Base-by-base conservation (phyloP, 2,329 filamentous ascomycete species). In the Colletotrichum siamense region DNA sequence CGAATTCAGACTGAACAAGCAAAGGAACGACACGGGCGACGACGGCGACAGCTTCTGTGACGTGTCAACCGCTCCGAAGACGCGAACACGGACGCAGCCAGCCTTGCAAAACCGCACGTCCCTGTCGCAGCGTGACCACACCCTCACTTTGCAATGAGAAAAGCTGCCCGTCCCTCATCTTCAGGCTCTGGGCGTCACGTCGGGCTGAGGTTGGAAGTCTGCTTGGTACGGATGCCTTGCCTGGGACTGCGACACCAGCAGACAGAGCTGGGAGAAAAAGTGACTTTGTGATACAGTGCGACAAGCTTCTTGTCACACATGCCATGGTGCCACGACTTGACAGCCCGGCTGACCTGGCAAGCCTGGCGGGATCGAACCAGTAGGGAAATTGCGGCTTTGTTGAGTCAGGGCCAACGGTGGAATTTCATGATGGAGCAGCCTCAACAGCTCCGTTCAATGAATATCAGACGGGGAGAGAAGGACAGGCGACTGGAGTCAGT, bases 331-430 rank as follows among this genome's bases (percentile, higher is more conserved):
- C 57, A 39, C 63, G 26, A 30, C 24, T 13, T 28, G 73, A 62
- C 69, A 67, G 55, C 62, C 24, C 52, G 73, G 73, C 32, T 26
- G 66, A 64, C 69, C 73, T 73, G 69, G 69, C 73, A 67, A 13
- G 34, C 36, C 24, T 63, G 4, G 39, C 24, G 57, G 59, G 30
- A 36, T 64, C 57, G 36, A 61, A 32, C 30, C 30, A 15, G 57
- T 34, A 74, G 57, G 55, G 55, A 73, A 30, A 64, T 30, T 24
- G 34, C n/a, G 57, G 28, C n/a, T 24, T 13, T 16, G 18, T 59
- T 44, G 71, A 65, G 39, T 59, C 39, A 71, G 64, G 66, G 24
- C 30, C 16, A 52, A 32, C 15, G 55, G 65, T 30, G 65, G 55
- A 39, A 34, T 69, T 55, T 44, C 32, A 16, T 22, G 18, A 24